A percentile compares a stretch with the other conserved stretches of the same genome.
Evolutionary conservation across 805 yeast species (phyloP).

Genomic region (Candida railenensis): DNA sequence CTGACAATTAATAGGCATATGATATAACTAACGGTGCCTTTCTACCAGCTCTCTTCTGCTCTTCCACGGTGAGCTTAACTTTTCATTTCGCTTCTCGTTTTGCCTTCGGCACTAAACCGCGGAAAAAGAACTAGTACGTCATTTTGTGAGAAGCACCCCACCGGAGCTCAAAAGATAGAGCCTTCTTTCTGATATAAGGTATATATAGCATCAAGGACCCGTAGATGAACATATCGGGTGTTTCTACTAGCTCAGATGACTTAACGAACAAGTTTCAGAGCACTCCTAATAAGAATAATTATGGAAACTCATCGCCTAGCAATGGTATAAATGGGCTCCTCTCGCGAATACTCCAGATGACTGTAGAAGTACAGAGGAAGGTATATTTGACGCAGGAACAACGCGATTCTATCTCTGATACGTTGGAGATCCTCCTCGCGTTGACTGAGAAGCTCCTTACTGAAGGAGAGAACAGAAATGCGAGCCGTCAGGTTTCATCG

Average conservation of each 20-base stretch:
- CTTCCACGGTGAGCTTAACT: no score
- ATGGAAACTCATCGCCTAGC: not conserved
- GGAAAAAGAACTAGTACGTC: no score
- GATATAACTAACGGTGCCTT: no score
- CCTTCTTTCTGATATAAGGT: no score
- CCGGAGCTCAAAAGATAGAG: no score
- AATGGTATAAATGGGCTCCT: not conserved
- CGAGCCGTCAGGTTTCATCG: not conserved
- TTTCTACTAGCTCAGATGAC: not conserved
- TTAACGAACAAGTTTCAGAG: not conserved
- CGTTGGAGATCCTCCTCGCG: not conserved
- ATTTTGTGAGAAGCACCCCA: no score
- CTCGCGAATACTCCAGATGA: not conserved
- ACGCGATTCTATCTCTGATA: not conserved
- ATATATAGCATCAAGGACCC: no score
- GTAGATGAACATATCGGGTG: not conserved
- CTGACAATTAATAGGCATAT: no score
- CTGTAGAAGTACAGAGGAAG: not conserved
- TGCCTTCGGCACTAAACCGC: no score
- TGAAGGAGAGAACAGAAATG: not conserved
- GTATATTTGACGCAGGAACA: not conserved
- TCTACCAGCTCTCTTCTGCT: no score
- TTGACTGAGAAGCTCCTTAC: not conserved
- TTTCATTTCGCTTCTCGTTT: no score
- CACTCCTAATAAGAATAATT: not conserved